Conservation (phyloP, 2,329 filamentous ascomycete genomes). For the Apiospora hydei region DNA sequence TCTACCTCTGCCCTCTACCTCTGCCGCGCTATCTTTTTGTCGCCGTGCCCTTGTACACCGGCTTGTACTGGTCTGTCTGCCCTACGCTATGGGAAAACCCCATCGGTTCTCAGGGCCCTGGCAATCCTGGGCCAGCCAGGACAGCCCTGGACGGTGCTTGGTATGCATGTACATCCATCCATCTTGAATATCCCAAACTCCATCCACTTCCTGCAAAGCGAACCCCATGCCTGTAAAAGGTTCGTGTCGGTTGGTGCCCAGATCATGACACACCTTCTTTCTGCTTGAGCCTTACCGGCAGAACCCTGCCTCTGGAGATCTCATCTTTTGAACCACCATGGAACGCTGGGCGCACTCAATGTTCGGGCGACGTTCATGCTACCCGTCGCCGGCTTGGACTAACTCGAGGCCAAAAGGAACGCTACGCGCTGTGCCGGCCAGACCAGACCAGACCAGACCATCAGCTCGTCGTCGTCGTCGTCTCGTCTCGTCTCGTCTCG, state of each 20-base stretch:
- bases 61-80: neutral
- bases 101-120: constrained; percentile 33
- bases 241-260: constrained; percentile 22
- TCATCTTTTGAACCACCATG: constrained; percentile 31
- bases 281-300: constrained; percentile 30
- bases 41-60: constrained; percentile 30
- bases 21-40: constrained; percentile 36
- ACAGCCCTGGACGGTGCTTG: constrained; percentile 30
- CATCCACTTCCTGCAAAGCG: constrained; percentile 34
- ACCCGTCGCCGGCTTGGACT: constrained; percentile 17
- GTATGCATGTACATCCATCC: constrained; percentile 28
- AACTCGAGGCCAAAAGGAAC: constrained; percentile 24
- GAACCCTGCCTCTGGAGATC: constrained; percentile 32
- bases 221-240: constrained; percentile 19
- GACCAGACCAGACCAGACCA: constrained; percentile 7
- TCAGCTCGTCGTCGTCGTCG: constrained; percentile 36
- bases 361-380: constrained; percentile 29
- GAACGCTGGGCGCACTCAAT: constrained; percentile 27
- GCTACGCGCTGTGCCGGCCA: constrained; percentile 28
- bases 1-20: neutral
- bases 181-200: constrained; percentile 25
- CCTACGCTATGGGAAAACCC: constrained; percentile 29
- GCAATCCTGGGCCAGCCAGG: constrained; percentile 24
- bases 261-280: constrained; percentile 16
- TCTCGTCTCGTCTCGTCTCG: constrained; percentile 30